phyloP scores from a whole-genome alignment of 768 basidiomycete genomes.

The Suillus weaverae region DNA sequence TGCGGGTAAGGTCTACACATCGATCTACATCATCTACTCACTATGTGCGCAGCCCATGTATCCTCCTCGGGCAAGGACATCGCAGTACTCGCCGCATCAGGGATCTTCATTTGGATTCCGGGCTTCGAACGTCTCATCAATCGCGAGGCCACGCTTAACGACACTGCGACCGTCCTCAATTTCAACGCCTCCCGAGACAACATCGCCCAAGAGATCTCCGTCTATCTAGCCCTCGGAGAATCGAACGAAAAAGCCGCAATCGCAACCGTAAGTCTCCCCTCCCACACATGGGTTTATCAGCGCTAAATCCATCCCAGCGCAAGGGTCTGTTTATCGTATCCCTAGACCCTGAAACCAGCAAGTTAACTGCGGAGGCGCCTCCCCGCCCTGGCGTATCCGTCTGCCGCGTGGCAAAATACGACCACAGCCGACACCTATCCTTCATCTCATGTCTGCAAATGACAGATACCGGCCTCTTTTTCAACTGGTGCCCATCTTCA shows the following conservation, averaged over 20 bases:
- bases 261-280: slow-evolving; percentile 42
- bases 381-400: slow-evolving; percentile 33
- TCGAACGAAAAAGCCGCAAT: slow-evolving; percentile 41
- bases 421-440: slow-evolving; percentile 17
- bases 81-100: slow-evolving; percentile 29
- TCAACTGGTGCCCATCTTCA: slow-evolving; percentile 43
- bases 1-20: slow-evolving; percentile 24
- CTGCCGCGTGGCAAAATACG: slow-evolving; percentile 18
- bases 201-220: slow-evolving; percentile 27
- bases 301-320: slow-evolving; percentile 3
- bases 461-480: slow-evolving; percentile 51
- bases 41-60: slow-evolving; percentile 36
- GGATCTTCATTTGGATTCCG: slow-evolving; percentile 28
- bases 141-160: slow-evolving; percentile 41
- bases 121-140: slow-evolving; percentile 27
- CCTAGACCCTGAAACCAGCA: slow-evolving; percentile 23
- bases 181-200: slow-evolving; percentile 19
- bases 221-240: slow-evolving; percentile 51
- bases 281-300: neutral
- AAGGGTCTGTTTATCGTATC: slow-evolving; percentile 30
- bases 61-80: slow-evolving; percentile 46
- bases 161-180: slow-evolving; percentile 29
- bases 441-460: slow-evolving; percentile 54
- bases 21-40: neutral
- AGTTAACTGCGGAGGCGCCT: slow-evolving; percentile 28